phyloP scores from a whole-genome alignment of 768 basidiomycete species.

The Suillus brevipes region DNA sequence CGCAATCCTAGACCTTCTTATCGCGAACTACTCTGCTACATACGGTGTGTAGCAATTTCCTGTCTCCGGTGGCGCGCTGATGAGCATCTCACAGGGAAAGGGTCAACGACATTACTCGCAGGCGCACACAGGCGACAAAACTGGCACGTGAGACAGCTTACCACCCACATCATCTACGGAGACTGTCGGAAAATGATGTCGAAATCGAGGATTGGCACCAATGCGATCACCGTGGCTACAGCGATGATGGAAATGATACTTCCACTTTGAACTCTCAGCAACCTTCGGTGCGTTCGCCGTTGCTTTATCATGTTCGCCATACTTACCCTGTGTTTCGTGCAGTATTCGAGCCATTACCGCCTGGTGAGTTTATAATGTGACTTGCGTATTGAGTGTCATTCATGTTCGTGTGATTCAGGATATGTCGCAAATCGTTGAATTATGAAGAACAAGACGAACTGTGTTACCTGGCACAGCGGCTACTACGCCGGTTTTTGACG shows the following conservation, averaged over 20 bases:
- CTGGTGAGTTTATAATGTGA: background rate
- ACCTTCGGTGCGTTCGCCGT: background rate
- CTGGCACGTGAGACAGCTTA: background rate
- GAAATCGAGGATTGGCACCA: background rate
- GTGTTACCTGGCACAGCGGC: background rate
- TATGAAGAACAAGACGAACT: background rate
- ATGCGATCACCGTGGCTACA: too few species aligned
- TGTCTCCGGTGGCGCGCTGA: background rate
- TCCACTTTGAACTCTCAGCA: conserved; percentile 1
- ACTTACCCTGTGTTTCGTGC: background rate
- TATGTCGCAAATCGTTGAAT: background rate
- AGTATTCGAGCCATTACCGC: conserved; percentile 2
- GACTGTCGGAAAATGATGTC: background rate
- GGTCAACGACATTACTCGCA: background rate
- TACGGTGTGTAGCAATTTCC: background rate
- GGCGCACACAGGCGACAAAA: background rate
- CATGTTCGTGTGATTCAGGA: background rate
- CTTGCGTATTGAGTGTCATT: background rate
- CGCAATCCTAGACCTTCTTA: background rate
- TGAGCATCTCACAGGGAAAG: background rate
- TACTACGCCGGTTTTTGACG: background rate
- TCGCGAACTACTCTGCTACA: background rate
- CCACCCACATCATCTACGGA: background rate
- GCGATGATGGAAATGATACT: background rate
- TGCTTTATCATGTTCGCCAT: background rate